These are phyloP conservation scores for Nepenthes alata DNA, from an alignment of 179 eudicot species.

Conservation along the genomic window DNA sequence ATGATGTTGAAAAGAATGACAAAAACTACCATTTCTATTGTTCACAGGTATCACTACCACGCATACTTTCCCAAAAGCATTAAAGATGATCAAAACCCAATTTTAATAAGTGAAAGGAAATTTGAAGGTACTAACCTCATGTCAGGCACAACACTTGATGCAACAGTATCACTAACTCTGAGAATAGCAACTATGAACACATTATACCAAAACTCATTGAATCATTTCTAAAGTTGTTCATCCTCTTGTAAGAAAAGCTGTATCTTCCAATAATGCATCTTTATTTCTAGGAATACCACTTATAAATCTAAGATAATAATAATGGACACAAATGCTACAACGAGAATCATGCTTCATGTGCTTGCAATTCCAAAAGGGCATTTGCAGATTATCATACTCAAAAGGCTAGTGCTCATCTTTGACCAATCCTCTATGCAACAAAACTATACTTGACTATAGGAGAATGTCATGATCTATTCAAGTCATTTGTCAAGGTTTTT, in stretches of 20 bases:
- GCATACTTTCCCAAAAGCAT: too few relatives aligned
- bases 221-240: slow-evolving; percentile 10
- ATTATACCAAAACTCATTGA: slow-evolving; percentile 15
- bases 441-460: slow-evolving; percentile 33
- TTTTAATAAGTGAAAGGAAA: background rate
- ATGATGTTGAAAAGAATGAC: too few relatives aligned
- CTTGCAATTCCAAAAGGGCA: slow-evolving; percentile 72
- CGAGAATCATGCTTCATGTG: slow-evolving; percentile 41
- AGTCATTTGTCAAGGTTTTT: background rate
- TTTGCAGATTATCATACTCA: slow-evolving; percentile 92
- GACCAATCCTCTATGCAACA: slow-evolving; percentile 95
- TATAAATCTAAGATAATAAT: slow-evolving; percentile 50
- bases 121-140: slow-evolving; percentile 42
- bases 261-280: slow-evolving; percentile 14
- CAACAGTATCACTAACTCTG: slow-evolving; percentile 91
- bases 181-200: slow-evolving; percentile 63
- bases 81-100: too few relatives aligned
- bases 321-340: slow-evolving; percentile 53
- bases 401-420: slow-evolving; percentile 85
- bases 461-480: background rate
- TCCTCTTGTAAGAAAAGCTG: slow-evolving; percentile 9
- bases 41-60: too few relatives aligned
- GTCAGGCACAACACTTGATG: slow-evolving; percentile 82
- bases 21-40: too few relatives aligned
- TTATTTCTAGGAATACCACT: slow-evolving; percentile 23